Evolutionary conservation across 2,329 filamentous ascomycete species (phyloP).

Genomic region (Clonostachys rhizophaga): DNA sequence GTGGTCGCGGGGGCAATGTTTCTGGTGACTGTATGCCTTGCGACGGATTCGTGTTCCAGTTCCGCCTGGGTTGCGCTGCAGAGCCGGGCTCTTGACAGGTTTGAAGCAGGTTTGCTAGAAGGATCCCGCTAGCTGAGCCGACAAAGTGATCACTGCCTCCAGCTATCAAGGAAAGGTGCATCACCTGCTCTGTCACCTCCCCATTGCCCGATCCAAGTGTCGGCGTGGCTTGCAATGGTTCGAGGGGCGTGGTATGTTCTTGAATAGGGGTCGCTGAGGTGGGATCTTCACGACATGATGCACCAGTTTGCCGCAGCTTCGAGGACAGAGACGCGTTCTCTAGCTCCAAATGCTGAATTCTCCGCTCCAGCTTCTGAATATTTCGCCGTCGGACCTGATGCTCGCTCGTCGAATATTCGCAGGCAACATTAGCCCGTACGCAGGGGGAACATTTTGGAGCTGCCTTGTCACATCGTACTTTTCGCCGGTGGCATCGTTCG

Average conservation of each 20-base stretch:
- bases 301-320: constrained; percentile 4
- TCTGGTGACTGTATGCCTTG: background rate
- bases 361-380: constrained; percentile 25
- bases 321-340: constrained; percentile 16
- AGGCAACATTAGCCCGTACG: constrained; percentile 20
- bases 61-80: background rate
- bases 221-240: background rate
- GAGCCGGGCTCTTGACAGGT: constrained; percentile 5
- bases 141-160: constrained; percentile 35
- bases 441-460: constrained; percentile 28
- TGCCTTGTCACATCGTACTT: constrained; percentile 31
- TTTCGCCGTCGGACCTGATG: constrained; percentile 18
- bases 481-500: constrained; percentile 12
- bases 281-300: background rate
- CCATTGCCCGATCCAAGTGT: constrained; percentile 4
- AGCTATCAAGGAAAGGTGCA: constrained; percentile 32
- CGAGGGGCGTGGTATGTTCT: background rate
- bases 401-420: constrained; percentile 24
- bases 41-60: background rate
- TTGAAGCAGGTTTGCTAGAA: constrained; percentile 33
- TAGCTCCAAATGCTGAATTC: constrained; percentile 21
- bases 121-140: constrained; percentile 30
- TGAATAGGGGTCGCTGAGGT: background rate
- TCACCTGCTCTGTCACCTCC: constrained; percentile 33
- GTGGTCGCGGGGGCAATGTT: constrained; percentile 13